These are phyloP conservation scores for Funneliformis geosporum DNA, from an alignment of 192 early-diverging fungal species.

Conservation along the genomic window DNA sequence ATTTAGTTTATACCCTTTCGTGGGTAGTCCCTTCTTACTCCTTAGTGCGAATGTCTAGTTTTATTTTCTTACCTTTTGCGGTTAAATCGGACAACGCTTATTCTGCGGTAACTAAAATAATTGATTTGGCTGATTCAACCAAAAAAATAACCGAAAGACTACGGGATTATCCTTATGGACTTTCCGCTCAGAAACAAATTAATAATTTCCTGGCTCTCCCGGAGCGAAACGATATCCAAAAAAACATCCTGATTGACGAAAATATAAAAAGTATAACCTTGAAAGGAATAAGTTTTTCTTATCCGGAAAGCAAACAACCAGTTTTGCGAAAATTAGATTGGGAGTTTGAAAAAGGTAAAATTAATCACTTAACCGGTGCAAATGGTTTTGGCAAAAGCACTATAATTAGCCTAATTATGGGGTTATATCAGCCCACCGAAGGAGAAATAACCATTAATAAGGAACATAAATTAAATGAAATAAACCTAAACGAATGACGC, in stretches of 20 bases:
- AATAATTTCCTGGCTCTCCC: not conserved
- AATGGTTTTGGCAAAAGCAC: slow-evolving; percentile 25
- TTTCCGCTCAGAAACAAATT: not conserved
- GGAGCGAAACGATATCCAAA: slow-evolving; percentile 4
- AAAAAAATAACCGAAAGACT: slow-evolving; percentile 12
- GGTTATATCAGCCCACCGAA: not conserved
- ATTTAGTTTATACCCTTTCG: not conserved
- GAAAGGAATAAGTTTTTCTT: slow-evolving; percentile 2
- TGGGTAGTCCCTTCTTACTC: slow-evolving; percentile 19
- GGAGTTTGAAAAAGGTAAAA: not conserved
- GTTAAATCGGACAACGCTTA: not conserved
- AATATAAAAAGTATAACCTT: not conserved
- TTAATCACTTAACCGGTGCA: not conserved
- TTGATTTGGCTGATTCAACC: not conserved
- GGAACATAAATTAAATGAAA: not conserved
- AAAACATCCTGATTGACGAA: not conserved
- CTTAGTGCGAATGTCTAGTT: not conserved
- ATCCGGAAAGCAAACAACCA: not conserved
- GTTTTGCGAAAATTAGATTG: slow-evolving; percentile 16
- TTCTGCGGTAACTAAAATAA: not conserved
- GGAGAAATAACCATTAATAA: slow-evolving; percentile 19
- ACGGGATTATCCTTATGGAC: not conserved
- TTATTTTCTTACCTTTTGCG: slow-evolving; percentile 11
- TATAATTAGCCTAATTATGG: slow-evolving; percentile 19
- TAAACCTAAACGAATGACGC: not conserved